Base-by-base conservation (phyloP, 495 filamentous ascomycete genomes). In the Podospora australis region DNA sequence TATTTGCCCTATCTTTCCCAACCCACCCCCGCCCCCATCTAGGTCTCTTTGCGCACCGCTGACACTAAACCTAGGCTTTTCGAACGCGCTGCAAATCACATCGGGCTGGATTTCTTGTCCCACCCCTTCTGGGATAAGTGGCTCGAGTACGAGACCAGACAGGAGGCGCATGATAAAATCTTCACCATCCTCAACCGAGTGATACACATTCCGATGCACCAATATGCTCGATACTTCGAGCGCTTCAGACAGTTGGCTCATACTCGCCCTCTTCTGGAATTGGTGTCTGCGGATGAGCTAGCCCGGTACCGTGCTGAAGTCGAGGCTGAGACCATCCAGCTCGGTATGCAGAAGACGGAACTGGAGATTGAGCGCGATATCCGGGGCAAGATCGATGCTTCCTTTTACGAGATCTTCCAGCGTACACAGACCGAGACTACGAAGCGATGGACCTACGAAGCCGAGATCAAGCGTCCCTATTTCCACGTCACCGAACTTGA, bases 81-180 rank as follows among this genome's bases (percentile, higher is more conserved):
- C 59, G 94, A 97, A 66, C 84, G 94, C 58, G 92, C 83, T 43
- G 90, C 89, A 13, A 78, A 73, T 34, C 80, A 78, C 56, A 89
- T 96, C 16, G 92, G 94, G 13, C 76, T 96, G 24, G 92, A 99
- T 67, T 99, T 96, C 64, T 76, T 94, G 7, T 82, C 89, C 3
- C 89, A 96, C 60, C 89, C 88, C 0, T 96, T 99, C 73, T 99
- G 92, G 92, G 94, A 97, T 59, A 97, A 96, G 68, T 99, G 95
- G 57, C 78, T 97, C 44, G 92, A 96, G 57, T 97, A 90, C 57
- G 92, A 97, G 59, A 89, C 95, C 58, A 81, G 90, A 7, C 70
- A 91, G 39, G 89, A 96, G 60, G 84, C 86, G 0, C 80, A 86
- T 24, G 87, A 95, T 51, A 87, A 82, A 61, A 89, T 97, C 43